Evolutionary conservation across 2,329 filamentous ascomycete genomes (phyloP), one percentile per base, ranked within the genome.

Genomic region (Ceratocystis papillata): DNA sequence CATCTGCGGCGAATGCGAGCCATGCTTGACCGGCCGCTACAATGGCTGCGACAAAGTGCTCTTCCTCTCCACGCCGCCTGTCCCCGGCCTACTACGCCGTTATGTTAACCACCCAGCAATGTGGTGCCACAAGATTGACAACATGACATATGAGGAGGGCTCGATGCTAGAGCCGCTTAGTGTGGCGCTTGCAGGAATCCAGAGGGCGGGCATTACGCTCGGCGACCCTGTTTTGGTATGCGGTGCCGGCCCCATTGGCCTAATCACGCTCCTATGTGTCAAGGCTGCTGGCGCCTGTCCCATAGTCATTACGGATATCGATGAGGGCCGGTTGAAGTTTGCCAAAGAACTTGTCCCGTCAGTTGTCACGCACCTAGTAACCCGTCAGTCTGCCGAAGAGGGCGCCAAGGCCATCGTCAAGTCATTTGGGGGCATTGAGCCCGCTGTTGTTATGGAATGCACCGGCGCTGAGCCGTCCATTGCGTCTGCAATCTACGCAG

Each of bases 71-170:
- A 97, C 94, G 2, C 93, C 94, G 7, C 93, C 94, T 12, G 86
- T 96, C 37, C 83, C 89, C 7, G 94, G 93, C 45, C 82, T 97
- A 69, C 81, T 97, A 71, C 85, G 93, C 71, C 85, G 93, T 75
- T 96, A 96, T 75, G 89, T 96, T 78, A 96, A 93, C 79, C 93
- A 96, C 79, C 92, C 90, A 2, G 91, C 92, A 22, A 81, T 88
- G 62, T 96, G 92, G 91, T 96, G 93, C 78, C 90, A 96, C 80
- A 96, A 96, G 81, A 94, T 97, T 71, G 90, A 89, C 61, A 80
- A 89, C 76, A 92, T 97, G 88, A 88, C 86, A 65, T 97, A 86
- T 74, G 93, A 97, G 78, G 85, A 96, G 73, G 94, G 93, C 64
- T 88, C 92, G 15, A 81, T 96, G 77, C 80, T 97, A 55, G 94